Evolutionary conservation across 805 yeast species (phyloP).

Genomic region (Candida sanyiensis): DNA sequence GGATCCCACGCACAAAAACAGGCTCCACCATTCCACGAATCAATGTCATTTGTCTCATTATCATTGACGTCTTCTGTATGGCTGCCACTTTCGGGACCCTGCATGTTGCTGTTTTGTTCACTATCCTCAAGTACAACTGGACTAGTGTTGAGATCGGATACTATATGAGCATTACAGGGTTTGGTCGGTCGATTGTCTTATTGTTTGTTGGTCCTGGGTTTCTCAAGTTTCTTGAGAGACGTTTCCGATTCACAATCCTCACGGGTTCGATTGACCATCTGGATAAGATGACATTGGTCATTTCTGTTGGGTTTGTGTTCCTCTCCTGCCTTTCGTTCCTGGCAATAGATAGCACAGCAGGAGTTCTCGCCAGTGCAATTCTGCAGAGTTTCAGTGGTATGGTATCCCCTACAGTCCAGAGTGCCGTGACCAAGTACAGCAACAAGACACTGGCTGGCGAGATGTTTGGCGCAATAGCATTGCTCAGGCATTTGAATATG

Average conservation of each 20-base stretch:
- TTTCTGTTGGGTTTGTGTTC: constrained; percentile 8
- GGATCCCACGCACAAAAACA: constrained; percentile 16
- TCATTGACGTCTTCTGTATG: constrained; percentile 21
- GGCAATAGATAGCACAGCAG: constrained; percentile 3
- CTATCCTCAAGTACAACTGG: constrained; percentile 21
- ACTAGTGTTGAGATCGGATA: constrained; percentile 24
- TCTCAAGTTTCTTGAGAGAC: constrained; percentile 2
- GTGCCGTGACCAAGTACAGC: constrained; percentile 16
- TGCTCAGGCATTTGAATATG: constrained; percentile 20
- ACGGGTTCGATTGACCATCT: constrained; percentile 4
- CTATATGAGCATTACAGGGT: constrained; percentile 22
- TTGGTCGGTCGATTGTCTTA: constrained; percentile 20
- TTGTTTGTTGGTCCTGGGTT: constrained; percentile 14
- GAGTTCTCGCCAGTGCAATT: constrained; percentile 14
- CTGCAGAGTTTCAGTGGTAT: constrained; percentile 18
- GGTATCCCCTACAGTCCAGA: constrained; percentile 20
- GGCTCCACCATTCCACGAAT: constrained; percentile 17
- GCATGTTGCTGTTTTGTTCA: constrained; percentile 16
- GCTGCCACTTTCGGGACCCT: constrained; percentile 22
- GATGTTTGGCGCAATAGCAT: constrained; percentile 22
- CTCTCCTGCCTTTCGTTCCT: constrained; percentile 4
- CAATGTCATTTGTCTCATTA: constrained; percentile 16
- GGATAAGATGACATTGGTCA: constrained; percentile 2
- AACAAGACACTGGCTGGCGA: constrained; percentile 19
- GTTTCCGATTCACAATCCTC: background rate